A percentile compares a stretch with the other conserved stretches of the same genome.
phyloP scores from a whole-genome alignment of 352 stramenopile genomes.

The Globisporangium carolinianum region DNA sequence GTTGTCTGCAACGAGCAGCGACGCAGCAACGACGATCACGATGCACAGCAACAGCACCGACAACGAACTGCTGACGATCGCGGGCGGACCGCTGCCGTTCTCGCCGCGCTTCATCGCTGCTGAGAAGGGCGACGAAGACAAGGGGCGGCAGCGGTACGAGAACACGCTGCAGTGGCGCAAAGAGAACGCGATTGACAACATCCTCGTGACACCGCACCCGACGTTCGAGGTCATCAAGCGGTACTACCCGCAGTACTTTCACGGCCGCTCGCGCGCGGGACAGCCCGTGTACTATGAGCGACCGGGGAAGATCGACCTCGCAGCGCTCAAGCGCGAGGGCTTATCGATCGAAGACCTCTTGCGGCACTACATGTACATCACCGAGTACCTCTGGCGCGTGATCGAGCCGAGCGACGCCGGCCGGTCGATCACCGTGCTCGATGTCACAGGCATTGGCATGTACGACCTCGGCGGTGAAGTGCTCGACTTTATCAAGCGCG shows the following conservation, averaged over 20 bases:
- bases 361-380: slow-evolving; percentile 91
- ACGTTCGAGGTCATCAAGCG: slow-evolving; percentile 88
- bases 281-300: slow-evolving; percentile 83
- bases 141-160: slow-evolving; percentile 65
- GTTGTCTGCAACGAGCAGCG: slow-evolving; percentile 4
- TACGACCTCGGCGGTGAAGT: slow-evolving; percentile 84
- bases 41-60: neutral
- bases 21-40: slow-evolving; percentile 7
- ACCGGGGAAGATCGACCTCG: slow-evolving; percentile 81
- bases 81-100: slow-evolving; percentile 61
- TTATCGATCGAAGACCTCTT: slow-evolving; percentile 85
- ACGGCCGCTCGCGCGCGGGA: slow-evolving; percentile 70
- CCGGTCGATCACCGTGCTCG: slow-evolving; percentile 77
- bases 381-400: slow-evolving; percentile 85
- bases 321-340: slow-evolving; percentile 78
- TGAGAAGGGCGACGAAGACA: slow-evolving; percentile 81
- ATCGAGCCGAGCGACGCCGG: slow-evolving; percentile 69
- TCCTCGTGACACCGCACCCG: slow-evolving; percentile 72
- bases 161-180: slow-evolving; percentile 81
- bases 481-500: slow-evolving; percentile 85
- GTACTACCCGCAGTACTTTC: slow-evolving; percentile 90
- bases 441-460: slow-evolving; percentile 84
- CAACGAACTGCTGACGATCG: slow-evolving; percentile 22
- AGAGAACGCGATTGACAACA: slow-evolving; percentile 83
- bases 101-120: slow-evolving; percentile 75